Evolutionary conservation across 441 rosid genomes (phyloP).

Genomic region (Arabidopsis hybrid): DNA sequence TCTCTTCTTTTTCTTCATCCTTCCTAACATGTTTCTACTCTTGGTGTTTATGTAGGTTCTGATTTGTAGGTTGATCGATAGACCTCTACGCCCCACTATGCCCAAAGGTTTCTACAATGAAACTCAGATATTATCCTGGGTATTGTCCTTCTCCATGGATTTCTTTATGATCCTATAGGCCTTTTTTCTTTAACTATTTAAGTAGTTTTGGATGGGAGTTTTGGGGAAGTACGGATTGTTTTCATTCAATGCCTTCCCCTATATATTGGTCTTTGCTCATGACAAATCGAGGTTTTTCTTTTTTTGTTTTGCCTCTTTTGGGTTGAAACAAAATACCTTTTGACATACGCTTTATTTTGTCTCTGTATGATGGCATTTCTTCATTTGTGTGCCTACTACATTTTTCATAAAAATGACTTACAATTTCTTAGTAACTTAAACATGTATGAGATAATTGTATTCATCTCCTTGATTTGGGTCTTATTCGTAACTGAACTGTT

Average conservation of each 20-base stretch:
- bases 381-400: neutral
- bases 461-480: slow-evolving; percentile 1
- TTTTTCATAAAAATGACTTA: slow-evolving; percentile 10
- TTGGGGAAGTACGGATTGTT: neutral
- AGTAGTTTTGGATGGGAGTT: neutral
- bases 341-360: neutral
- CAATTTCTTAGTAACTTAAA: neutral
- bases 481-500: slow-evolving; percentile 3
- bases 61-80: slow-evolving; percentile 94
- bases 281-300: neutral
- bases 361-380: slow-evolving; percentile 19
- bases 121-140: slow-evolving; percentile 97
- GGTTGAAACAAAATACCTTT: slow-evolving; percentile 7
- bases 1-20: slow-evolving; percentile 8
- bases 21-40: slow-evolving; percentile 18
- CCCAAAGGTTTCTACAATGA: slow-evolving; percentile 96
- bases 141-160: slow-evolving; percentile 44
- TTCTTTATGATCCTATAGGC: neutral
- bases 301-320: slow-evolving; percentile 1
- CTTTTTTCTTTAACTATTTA: neutral
- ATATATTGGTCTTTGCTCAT: neutral
- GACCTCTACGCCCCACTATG: slow-evolving; percentile 98
- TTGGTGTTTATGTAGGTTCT: slow-evolving; percentile 65
- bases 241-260: neutral
- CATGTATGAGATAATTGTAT: slow-evolving; percentile 6